These are phyloP conservation scores for Striga hermonthica DNA, from an alignment of 305 asterid species.

Conservation along the genomic window DNA sequence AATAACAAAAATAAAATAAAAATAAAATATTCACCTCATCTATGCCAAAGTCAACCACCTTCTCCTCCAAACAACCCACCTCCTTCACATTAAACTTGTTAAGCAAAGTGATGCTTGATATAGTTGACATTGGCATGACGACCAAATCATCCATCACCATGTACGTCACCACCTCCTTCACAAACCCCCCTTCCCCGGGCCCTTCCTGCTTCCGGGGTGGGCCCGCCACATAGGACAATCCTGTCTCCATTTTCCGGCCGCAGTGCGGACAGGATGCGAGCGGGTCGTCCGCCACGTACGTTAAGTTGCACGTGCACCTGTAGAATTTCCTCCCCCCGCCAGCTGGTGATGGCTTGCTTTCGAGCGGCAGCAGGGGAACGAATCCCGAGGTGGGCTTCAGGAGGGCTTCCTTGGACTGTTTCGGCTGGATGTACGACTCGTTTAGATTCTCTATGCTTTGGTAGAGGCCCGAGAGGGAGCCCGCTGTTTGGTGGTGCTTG, in stretches of 20 bases:
- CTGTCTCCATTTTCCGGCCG: rapidly evolving
- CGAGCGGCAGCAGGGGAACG: slow-evolving; percentile 24
- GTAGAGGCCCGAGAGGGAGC: slow-evolving; percentile 36
- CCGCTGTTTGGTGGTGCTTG: slow-evolving; percentile 17
- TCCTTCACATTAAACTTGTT: slow-evolving; percentile 36
- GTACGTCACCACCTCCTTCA: slow-evolving; percentile 40
- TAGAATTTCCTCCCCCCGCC: background rate
- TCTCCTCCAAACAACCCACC: slow-evolving; percentile 37
- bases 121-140: slow-evolving; percentile 43
- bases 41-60: slow-evolving; percentile 32
- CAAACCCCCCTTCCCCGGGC: slow-evolving; percentile 32
- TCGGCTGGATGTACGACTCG: slow-evolving; percentile 28
- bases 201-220: background rate
- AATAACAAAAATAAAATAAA: background rate
- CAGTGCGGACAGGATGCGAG: slow-evolving; percentile 21
- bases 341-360: background rate
- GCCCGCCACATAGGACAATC: slow-evolving; percentile 1
- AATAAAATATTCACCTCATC: background rate
- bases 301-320: background rate
- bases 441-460: slow-evolving; percentile 31
- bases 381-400: slow-evolving; percentile 28
- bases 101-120: slow-evolving; percentile 36
- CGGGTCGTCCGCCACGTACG: slow-evolving; percentile 13
- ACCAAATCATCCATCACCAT: slow-evolving; percentile 49
- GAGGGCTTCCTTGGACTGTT: slow-evolving; percentile 23